Evolutionary conservation across 768 basidiomycete species (phyloP).

Genomic region (Holtermannia corniformis): DNA sequence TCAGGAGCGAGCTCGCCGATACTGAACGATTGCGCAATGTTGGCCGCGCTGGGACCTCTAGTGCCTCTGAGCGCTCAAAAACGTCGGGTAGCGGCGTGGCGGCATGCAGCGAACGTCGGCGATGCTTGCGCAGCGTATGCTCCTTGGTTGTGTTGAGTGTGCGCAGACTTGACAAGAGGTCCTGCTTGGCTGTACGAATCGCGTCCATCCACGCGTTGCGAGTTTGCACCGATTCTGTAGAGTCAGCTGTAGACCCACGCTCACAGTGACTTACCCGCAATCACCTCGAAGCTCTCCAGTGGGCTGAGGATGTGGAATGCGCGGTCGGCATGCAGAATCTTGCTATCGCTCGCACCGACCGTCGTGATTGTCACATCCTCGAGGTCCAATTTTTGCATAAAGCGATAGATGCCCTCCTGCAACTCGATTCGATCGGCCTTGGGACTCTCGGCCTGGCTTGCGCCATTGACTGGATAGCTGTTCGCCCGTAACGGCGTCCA

Average conservation of each 20-base stretch:
- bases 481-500: too few relatives aligned
- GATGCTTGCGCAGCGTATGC: constrained; percentile 42
- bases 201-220: constrained; percentile 28
- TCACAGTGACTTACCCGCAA: constrained; percentile 18
- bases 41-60: background rate
- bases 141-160: constrained; percentile 25
- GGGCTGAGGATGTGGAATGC: constrained; percentile 27
- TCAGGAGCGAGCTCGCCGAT: background rate
- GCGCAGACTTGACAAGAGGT: constrained; percentile 18
- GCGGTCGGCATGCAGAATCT: constrained; percentile 1
- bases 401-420: constrained; percentile 5
- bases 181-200: constrained; percentile 26
- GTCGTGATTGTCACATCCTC: constrained; percentile 32
- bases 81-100: constrained; percentile 53
- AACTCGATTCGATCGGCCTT: background rate
- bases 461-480: too few relatives aligned
- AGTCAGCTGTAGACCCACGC: background rate
- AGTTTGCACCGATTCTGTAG: constrained; percentile 11
- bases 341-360: background rate
- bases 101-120: constrained; percentile 54
- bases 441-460: too few relatives aligned
- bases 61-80: background rate
- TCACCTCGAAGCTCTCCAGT: constrained; percentile 25
- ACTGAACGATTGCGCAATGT: background rate
- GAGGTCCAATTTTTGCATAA: constrained; percentile 19